Evolutionary conservation across 192 early-diverging fungal species (phyloP), one percentile per base, ranked within the genome.

Genomic region (Jimgerdemannia lactiflua): DNA sequence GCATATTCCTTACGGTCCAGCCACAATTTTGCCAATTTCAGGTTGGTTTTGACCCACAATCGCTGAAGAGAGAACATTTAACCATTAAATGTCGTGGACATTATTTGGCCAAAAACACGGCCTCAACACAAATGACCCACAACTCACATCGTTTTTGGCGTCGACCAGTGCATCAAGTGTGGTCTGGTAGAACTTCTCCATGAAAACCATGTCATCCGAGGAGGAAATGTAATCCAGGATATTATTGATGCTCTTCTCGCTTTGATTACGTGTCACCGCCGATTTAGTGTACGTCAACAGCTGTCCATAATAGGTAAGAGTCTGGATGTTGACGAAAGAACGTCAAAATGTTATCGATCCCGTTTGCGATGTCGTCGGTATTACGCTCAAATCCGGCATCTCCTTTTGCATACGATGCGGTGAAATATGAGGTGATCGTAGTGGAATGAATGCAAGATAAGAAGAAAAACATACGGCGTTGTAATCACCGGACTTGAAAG

Each of bases 201-300:
- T 86, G 68, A 95, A 94, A 0, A 71, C 71, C 90, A 93, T 93
- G 69, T 95, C 93, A 43, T 90, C 87, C 11, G 92, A 88, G 17
- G 88, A 81, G 6, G 94, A 92, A 9, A 94, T 87, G 72, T 86
- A 91, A 75, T 97, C 95, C 67, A 97, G 79, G 71, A 95, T 95
- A 75, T 93, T 93, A 84, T 97, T 97, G 79, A 97, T 95, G 73
- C 88, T 90, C 85, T 97, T 97, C 78, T 97, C 95, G 71, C 91
- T 91, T 68, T 95, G 91, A 80, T 95, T 97, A 54, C 92, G 87
- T 6, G 95, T 91, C 20, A 95, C 94, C 3, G 93, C 91, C 3
- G 86, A 86, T 73, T 93, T 92, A 43, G 89, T 89, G 76, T 94
- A 94, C 2, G 87, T 90, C 19, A 97, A 80, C 4, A 97, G 82